phyloP scores from a whole-genome alignment of 768 basidiomycete genomes.

The Tephrocybe sp. region DNA sequence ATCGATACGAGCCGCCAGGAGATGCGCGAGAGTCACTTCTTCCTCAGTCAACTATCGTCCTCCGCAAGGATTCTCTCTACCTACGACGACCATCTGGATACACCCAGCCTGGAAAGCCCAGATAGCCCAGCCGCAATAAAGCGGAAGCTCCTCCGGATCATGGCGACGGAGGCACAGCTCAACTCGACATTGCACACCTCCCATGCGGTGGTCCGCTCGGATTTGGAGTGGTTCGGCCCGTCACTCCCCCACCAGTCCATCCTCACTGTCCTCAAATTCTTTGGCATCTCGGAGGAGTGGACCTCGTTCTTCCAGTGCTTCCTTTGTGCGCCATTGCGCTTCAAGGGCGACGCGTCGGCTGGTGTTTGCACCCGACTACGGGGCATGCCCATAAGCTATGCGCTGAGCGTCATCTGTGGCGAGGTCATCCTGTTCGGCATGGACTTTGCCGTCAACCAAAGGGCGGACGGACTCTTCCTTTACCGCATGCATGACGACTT shows the following conservation, averaged over 20 bases:
- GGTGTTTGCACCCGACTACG: slow-evolving; percentile 20
- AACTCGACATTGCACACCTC: slow-evolving; percentile 34
- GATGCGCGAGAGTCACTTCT: slow-evolving; percentile 27
- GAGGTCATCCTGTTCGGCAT: slow-evolving; percentile 43
- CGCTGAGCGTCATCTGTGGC: slow-evolving; percentile 39
- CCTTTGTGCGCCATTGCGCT: slow-evolving; percentile 16
- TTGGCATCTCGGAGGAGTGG: slow-evolving; percentile 39
- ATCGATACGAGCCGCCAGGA: slow-evolving; percentile 28
- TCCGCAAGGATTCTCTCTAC: slow-evolving; percentile 11
- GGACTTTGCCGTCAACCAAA: slow-evolving; percentile 49
- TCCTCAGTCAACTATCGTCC: slow-evolving; percentile 34
- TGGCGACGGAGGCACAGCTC: slow-evolving; percentile 40
- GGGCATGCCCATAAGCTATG: slow-evolving; percentile 43
- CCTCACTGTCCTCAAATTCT: slow-evolving; percentile 36
- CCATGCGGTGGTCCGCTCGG: slow-evolving; percentile 37
- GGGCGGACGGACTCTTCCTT: slow-evolving; percentile 38
- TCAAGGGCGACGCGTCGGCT: slow-evolving; percentile 9
- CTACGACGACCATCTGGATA: slow-evolving; percentile 26
- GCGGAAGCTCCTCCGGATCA: slow-evolving; percentile 38
- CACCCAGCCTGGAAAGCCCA: slow-evolving; percentile 21
- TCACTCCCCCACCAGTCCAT: slow-evolving; percentile 42
- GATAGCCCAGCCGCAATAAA: slow-evolving; percentile 26
- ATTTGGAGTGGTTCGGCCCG: slow-evolving; percentile 44
- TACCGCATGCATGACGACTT: slow-evolving; percentile 48
- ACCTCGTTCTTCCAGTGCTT: slow-evolving; percentile 24